Evolutionary conservation across 257 asterid species (phyloP), one percentile per base, ranked within the genome.

Genomic region (Plectranthus barbatus): DNA sequence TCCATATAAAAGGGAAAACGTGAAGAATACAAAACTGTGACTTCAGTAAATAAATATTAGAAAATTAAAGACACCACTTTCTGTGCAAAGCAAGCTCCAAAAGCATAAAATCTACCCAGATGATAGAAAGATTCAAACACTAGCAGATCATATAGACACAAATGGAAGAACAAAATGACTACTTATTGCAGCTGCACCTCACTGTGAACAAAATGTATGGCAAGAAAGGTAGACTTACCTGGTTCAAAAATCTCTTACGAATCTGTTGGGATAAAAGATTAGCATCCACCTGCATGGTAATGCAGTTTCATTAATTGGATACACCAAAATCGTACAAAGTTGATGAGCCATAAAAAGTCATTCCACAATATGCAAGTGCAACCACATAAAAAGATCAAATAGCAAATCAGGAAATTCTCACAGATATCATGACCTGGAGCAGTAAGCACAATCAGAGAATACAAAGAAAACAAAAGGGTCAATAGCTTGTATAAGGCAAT

Each of bases 221-320:
- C 62, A 71, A 42, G 59, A 67, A 56, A 36, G 42, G 53, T 23
- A 62, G 71, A 70, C 48, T 64, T 58, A 84, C 97, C 85, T 93
- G 99, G 76, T 83, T 75, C 55, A 40, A 52, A 79, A 81, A 93
- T 84, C 92, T 85, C 72, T 50, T 85, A 40, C 75, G 87, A 53
- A 93, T 81, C 70, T 84, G 94, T 78, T 84, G 74, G 61, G 99
- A 62, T 80, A 93, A 66, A 64, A 69, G 77, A 61, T 48, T 86
- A 53, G 99, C 99, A 73, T 93, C 99, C 53, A 93, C 89, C 99
- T 93, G 78, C 62, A 77, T 56, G 62, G 40, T 18, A 62, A 64
- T 51, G 74, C 60, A 59, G 44, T 64, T 69, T 48, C 36, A 69
- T 72, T 68, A 65, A 53, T 34, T 56, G 29, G 60, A 45, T 53